A percentile compares a stretch with the other conserved stretches of the same genome.
These are phyloP conservation scores for Rosa persica DNA, from an alignment of 306 rosid genomes.

Conservation along the genomic window DNA sequence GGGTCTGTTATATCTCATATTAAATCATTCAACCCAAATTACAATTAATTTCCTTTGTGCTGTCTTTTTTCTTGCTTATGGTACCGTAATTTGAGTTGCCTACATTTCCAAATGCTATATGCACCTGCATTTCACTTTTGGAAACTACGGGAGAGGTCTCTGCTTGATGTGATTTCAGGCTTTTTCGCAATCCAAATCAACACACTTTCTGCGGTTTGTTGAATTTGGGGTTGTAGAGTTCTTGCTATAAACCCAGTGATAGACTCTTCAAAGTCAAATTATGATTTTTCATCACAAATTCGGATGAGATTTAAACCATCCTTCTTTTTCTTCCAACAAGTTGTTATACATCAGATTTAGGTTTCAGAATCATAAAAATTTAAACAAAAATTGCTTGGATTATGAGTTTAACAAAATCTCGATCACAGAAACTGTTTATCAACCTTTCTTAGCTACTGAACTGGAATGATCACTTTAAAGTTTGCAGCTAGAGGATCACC, in stretches of 20 bases:
- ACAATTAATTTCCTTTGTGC: neutral
- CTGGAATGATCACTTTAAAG: neutral
- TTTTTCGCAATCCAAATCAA: neutral
- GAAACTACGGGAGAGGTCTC: neutral
- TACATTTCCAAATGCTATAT: neutral
- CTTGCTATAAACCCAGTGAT: too few relatives aligned
- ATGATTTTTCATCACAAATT: too few relatives aligned
- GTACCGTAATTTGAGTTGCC: neutral
- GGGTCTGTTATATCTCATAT: neutral
- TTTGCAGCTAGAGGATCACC: neutral
- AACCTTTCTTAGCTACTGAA: neutral
- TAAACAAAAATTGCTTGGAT: neutral
- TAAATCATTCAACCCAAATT: neutral
- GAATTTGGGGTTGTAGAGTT: neutral
- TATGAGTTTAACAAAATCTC: too few relatives aligned
- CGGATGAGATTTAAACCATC: neutral
- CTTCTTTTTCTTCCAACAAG: neutral
- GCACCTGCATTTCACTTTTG: neutral
- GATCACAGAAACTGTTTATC: neutral
- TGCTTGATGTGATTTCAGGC: neutral
- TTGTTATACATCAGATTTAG: neutral
- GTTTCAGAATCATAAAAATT: neutral
- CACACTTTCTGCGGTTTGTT: neutral
- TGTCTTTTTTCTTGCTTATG: neutral
- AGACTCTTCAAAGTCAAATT: too few relatives aligned